Evolutionary conservation across 1,139 yeast genomes (phyloP).

Genomic region (Arxiozyma slooffiae): DNA sequence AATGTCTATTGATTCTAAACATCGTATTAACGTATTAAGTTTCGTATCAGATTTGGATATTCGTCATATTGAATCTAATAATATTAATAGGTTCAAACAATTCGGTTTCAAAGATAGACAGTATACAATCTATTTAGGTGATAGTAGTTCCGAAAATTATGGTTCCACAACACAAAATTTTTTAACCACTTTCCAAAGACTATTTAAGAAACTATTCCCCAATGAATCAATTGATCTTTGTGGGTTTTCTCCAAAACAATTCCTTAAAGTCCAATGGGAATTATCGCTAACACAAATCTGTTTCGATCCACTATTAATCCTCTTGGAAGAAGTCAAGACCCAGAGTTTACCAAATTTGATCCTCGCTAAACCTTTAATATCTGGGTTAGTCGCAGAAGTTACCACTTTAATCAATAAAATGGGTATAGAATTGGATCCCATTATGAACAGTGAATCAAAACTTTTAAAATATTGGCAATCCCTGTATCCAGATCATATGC

Average conservation of each 20-base stretch:
- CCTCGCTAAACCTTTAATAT: slow-evolving; percentile 71
- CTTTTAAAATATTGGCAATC: slow-evolving; percentile 45
- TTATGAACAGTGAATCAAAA: slow-evolving; percentile 42
- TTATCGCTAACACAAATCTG: slow-evolving; percentile 70
- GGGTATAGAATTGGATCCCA: slow-evolving; percentile 44
- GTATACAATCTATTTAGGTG: slow-evolving; percentile 21
- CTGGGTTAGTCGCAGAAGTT: slow-evolving; percentile 69
- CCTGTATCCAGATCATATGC: slow-evolving; percentile 29
- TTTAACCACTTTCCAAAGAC: slow-evolving; percentile 23
- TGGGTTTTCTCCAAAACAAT: slow-evolving; percentile 42
- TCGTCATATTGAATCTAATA: slow-evolving; percentile 33
- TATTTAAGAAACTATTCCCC: slow-evolving; percentile 27
- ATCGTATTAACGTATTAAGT: slow-evolving; percentile 39
- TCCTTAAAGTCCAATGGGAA: slow-evolving; percentile 73
- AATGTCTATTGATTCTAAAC: slow-evolving; percentile 27
- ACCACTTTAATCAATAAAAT: slow-evolving; percentile 65
- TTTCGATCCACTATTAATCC: slow-evolving; percentile 62
- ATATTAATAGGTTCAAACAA: slow-evolving; percentile 30
- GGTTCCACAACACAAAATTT: slow-evolving; percentile 18
- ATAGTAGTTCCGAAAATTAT: slow-evolving; percentile 17
- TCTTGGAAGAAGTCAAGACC: slow-evolving; percentile 64
- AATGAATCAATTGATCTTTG: slow-evolving; percentile 32
- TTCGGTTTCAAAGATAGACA: slow-evolving; percentile 14
- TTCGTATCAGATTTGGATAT: slow-evolving; percentile 59
- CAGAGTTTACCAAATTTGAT: slow-evolving; percentile 51